Base-by-base conservation (phyloP, 2,329 filamentous ascomycete genomes). In the Chrysoporthe puriensis region DNA sequence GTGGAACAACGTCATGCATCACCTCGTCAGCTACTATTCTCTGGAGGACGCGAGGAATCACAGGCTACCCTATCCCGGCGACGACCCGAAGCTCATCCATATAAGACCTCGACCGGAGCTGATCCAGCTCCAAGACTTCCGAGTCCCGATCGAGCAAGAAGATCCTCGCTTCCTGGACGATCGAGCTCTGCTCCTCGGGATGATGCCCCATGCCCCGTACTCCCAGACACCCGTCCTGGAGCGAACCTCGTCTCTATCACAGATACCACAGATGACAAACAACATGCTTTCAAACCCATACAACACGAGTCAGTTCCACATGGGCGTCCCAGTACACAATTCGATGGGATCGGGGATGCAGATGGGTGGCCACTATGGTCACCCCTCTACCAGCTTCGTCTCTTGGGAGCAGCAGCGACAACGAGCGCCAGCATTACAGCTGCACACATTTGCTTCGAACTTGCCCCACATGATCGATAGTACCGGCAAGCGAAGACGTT, bases 21-120 rank as follows among this genome's bases (percentile, higher is more conserved):
- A 97, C 74, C 81, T 97, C 63, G 93, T 97, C 52, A 94, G 91
- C 18, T 97, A 97, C 77, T 97, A 97, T 81, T 92, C 83, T 56
- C 84, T 95, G 13, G 88, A 92, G 6, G 93, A 97, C 75, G 91
- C 94, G n/a, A 84, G 88, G 72, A 81, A 83, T 58, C 83, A 85
- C n/a, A 78, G 76, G 18, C 82, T 95, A 13, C 80, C 76, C 40
- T 85, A 86, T 0, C 92, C 91, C 0, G 79, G 83, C 1, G 82
- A 86, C 64, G 84, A 88, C 67, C 80, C 84, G 0, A 77, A 76
- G 26, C 79, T 89, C 54, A 77, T 78, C 36, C 76, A 81, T 61
- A 79, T 90, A 42, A 77, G 81, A 7, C 88, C 89, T 14, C 86
- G 90, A 4, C 68, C 76, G 0, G 86, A 89, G 63, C 80, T 92